Evolutionary conservation across 495 filamentous ascomycete species (phyloP).

Genomic region (Aspergillus heteromorphus): DNA sequence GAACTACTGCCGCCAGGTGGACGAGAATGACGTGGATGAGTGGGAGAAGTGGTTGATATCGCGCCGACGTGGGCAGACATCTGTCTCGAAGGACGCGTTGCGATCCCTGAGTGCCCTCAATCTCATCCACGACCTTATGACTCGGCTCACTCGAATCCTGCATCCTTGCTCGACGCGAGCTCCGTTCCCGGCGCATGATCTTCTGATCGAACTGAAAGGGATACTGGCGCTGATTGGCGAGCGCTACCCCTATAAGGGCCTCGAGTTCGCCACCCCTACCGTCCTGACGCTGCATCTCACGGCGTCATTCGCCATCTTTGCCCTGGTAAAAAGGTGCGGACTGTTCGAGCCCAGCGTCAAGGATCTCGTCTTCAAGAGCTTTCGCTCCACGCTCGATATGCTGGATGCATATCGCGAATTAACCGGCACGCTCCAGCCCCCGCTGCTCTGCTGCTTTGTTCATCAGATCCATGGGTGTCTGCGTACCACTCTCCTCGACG

Average conservation of each 20-base stretch:
- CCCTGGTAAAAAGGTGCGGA: too few relatives aligned
- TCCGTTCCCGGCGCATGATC: too few relatives aligned
- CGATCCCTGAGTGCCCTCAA: neutral
- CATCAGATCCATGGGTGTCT: slow-evolving; percentile 14
- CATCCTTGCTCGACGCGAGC: too few relatives aligned
- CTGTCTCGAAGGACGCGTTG: neutral
- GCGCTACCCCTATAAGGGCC: neutral
- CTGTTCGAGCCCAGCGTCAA: too few relatives aligned
- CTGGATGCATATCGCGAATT: slow-evolving; percentile 17
- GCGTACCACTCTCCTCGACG: neutral
- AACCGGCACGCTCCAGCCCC: slow-evolving; percentile 9
- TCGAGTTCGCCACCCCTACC: slow-evolving; percentile 10
- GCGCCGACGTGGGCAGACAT: neutral
- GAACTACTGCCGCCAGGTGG: too few relatives aligned
- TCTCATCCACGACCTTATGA: neutral
- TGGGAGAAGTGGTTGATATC: slow-evolving; percentile 18
- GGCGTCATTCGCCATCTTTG: slow-evolving; percentile 12
- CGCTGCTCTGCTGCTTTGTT: slow-evolving; percentile 18
- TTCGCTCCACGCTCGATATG: slow-evolving; percentile 13
- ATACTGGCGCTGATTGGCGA: neutral
- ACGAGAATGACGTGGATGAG: slow-evolving; percentile 20
- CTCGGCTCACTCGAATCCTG: neutral
- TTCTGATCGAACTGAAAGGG: neutral
- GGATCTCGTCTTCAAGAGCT: too few relatives aligned
- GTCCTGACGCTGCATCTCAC: slow-evolving; percentile 20